These are phyloP conservation scores for Talaromyces marneffei DNA, from an alignment of 2,329 filamentous ascomycete species.

Conservation along the genomic window DNA sequence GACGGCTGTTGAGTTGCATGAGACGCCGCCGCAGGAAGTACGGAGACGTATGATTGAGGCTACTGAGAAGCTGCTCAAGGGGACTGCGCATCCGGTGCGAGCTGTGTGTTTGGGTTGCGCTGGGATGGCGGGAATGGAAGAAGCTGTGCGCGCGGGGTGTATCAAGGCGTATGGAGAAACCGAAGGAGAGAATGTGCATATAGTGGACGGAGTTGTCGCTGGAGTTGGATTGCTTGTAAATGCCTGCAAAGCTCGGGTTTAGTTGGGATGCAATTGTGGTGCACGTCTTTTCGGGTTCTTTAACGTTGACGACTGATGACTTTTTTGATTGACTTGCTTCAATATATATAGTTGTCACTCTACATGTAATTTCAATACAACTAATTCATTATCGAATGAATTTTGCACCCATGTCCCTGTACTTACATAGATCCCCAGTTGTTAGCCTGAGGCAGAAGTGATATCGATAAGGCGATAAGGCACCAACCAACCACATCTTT, in stretches of 20 bases:
- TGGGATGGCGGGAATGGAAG: slow-evolving; percentile 81
- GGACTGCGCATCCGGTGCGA: slow-evolving; percentile 46
- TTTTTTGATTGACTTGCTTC: not conserved
- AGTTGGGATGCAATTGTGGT: not conserved
- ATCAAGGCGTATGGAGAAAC: slow-evolving; percentile 57
- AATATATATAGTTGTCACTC: not conserved
- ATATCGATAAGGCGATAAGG: slow-evolving; percentile 9
- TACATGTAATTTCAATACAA: not conserved
- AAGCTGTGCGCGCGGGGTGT: slow-evolving; percentile 66
- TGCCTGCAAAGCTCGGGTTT: slow-evolving; percentile 35
- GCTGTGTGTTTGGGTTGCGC: slow-evolving; percentile 82
- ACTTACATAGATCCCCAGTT: no score
- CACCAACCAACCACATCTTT: slow-evolving; percentile 3
- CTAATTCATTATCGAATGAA: not conserved
- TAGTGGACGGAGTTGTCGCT: slow-evolving; percentile 63
- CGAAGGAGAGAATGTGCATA: slow-evolving; percentile 54
- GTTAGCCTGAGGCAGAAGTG: slow-evolving; percentile 2
- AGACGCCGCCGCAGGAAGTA: slow-evolving; percentile 59
- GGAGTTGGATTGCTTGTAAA: slow-evolving; percentile 33
- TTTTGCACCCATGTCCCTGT: not conserved
- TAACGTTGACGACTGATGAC: not conserved
- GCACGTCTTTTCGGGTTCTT: not conserved
- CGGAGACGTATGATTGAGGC: slow-evolving; percentile 61
- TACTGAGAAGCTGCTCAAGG: slow-evolving; percentile 58
- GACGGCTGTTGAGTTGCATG: slow-evolving; percentile 73